Percentiles rank a stretch among this genome's conserved stretches.
phyloP scores from a whole-genome alignment of 495 filamentous ascomycete species.

The Talaromyces stipitatus region DNA sequence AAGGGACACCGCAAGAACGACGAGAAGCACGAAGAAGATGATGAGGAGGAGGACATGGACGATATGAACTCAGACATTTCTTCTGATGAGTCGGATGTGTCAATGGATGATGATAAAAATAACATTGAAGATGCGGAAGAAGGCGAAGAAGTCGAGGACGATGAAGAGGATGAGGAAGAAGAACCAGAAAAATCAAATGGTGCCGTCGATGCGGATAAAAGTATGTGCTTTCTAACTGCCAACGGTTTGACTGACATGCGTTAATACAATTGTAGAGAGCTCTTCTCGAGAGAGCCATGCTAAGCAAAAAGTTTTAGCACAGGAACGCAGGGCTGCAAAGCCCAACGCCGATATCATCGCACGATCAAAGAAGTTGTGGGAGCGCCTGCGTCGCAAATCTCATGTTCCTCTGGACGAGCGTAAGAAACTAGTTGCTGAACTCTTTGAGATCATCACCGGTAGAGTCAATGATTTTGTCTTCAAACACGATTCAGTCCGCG shows the following conservation, averaged over 20 bases:
- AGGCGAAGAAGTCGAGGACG: conserved; percentile 19
- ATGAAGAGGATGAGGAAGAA: conserved; percentile 22
- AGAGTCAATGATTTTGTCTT: conserved; percentile 91
- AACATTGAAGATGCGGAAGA: conserved; percentile 32
- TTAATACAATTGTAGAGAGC: conserved; percentile 3
- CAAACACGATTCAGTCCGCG: conserved; percentile 94
- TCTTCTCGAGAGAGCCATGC: conserved; percentile 77
- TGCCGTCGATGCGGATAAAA: background rate
- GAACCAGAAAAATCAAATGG: conserved; percentile 4
- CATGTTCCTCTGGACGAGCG: conserved; percentile 81
- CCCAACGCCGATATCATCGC: conserved; percentile 82
- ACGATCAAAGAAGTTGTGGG: conserved; percentile 96
- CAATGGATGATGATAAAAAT: conserved; percentile 28
- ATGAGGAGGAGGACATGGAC: conserved; percentile 36
- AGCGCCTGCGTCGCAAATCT: conserved; percentile 82
- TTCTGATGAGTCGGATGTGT: conserved; percentile 2
- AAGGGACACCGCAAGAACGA: conserved; percentile 26
- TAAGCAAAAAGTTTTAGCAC: conserved; percentile 82
- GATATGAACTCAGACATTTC: conserved; percentile 27
- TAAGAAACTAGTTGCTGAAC: conserved; percentile 75
- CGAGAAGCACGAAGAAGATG: conserved; percentile 25
- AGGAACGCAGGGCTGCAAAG: conserved; percentile 86
- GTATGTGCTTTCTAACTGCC: background rate
- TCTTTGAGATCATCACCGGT: conserved; percentile 85
- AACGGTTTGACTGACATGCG: conserved; percentile 16